Conservation (phyloP, 75 land plant species). For the Adiantum capillusveneris region DNA sequence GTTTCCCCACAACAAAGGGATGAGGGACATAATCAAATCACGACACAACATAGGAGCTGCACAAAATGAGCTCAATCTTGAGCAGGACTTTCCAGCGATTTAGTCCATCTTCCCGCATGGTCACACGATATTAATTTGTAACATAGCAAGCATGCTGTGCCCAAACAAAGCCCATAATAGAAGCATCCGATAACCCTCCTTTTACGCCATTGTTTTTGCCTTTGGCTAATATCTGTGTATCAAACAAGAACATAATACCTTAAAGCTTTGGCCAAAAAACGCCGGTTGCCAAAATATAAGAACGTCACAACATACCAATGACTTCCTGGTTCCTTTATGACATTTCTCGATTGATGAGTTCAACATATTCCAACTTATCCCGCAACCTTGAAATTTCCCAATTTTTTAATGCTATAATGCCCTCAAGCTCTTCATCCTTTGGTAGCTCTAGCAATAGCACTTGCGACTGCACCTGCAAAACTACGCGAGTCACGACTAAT, state of each 20-base stretch:
- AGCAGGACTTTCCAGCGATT: too few relatives aligned
- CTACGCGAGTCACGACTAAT: constrained; percentile 22
- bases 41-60: too few relatives aligned
- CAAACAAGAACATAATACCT: background rate
- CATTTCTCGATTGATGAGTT: constrained; percentile 49
- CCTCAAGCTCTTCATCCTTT: constrained; percentile 26
- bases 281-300: too few relatives aligned
- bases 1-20: too few relatives aligned
- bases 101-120: too few relatives aligned
- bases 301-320: constrained; percentile 23
- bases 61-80: too few relatives aligned
- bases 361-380: constrained; percentile 48
- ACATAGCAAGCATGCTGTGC: constrained; percentile 16
- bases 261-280: background rate
- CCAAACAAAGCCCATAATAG: constrained; percentile 12
- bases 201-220: constrained; percentile 8
- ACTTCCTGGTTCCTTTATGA: constrained; percentile 51
- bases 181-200: constrained; percentile 14
- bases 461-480: constrained; percentile 27
- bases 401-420: constrained; percentile 33
- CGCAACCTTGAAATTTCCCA: constrained; percentile 44
- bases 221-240: constrained; percentile 21
- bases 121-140: constrained; percentile 19
- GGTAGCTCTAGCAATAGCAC: constrained; percentile 32
- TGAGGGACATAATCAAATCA: too few relatives aligned